These are phyloP conservation scores for Botrytis deweyae DNA, from an alignment of 2,329 filamentous ascomycete species.

Conservation along the genomic window DNA sequence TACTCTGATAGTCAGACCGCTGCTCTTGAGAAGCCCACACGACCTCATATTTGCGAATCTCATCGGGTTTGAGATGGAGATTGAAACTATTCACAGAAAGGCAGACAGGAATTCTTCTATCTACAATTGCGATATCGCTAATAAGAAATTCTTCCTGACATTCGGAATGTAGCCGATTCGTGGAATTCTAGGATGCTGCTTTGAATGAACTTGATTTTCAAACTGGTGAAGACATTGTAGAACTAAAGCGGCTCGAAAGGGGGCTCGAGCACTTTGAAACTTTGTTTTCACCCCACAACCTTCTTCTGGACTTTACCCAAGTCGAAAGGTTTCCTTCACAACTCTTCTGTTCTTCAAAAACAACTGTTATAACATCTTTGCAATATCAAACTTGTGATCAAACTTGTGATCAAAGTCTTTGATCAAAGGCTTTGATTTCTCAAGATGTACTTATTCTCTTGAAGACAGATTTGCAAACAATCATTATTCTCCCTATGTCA, in stretches of 20 bases:
- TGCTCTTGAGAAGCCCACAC: slow-evolving; percentile 36
- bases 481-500: not conserved
- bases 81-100: not conserved
- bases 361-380: not conserved
- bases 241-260: slow-evolving; percentile 12
- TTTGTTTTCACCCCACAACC: not conserved
- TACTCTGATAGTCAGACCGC: slow-evolving; percentile 39
- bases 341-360: not conserved
- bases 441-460: not conserved
- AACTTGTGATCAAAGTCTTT: not conserved
- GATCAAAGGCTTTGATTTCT: not conserved
- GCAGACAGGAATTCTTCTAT: slow-evolving; percentile 16
- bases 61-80: not conserved
- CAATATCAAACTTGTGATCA: not conserved
- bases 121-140: slow-evolving; percentile 20
- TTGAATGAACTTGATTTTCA: not conserved
- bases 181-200: slow-evolving; percentile 1
- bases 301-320: not conserved
- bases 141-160: slow-evolving; percentile 12
- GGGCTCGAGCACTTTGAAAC: not conserved
- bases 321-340: not conserved
- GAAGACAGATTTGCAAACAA: not conserved
- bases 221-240: not conserved
- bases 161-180: slow-evolving; percentile 9
- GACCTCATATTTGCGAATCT: slow-evolving; percentile 33